Conservation (phyloP, 192 early-diverging fungal species). For the Coemansia sp. region DNA sequence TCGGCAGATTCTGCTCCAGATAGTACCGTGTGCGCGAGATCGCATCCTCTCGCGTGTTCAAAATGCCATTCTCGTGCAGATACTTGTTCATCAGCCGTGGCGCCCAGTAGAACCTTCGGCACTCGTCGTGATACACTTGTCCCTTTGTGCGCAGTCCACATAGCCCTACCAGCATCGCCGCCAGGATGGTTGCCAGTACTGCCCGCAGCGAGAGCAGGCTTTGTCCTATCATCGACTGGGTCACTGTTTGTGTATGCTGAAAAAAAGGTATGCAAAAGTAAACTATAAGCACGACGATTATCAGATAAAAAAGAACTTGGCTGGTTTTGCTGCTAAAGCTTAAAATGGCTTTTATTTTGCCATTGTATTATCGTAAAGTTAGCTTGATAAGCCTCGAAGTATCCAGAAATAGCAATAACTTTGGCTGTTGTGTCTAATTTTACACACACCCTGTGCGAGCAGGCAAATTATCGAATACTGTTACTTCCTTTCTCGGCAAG, state of each 20-base stretch:
- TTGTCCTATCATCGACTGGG: background rate
- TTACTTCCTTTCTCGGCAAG: background rate
- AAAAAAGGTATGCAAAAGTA: background rate
- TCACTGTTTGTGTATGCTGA: too few relatives aligned
- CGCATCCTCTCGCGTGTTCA: constrained; percentile 42
- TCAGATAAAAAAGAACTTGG: too few relatives aligned
- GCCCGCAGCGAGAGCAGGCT: constrained; percentile 4
- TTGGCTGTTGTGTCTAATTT: background rate
- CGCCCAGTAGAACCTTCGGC: constrained; percentile 51
- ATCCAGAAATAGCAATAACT: background rate
- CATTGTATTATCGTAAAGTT: too few relatives aligned
- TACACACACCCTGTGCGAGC: background rate
- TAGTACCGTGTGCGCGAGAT: constrained; percentile 38
- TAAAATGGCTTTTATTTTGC: too few relatives aligned
- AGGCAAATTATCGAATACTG: background rate
- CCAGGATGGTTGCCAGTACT: constrained; percentile 10
- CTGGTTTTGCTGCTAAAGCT: too few relatives aligned
- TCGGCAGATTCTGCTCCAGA: constrained; percentile 43
- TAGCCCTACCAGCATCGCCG: constrained; percentile 12
- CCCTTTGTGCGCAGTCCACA: constrained; percentile 17
- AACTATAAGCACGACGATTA: background rate
- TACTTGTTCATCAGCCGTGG: constrained; percentile 56
- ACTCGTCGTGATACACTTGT: constrained; percentile 52
- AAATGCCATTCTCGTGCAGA: constrained; percentile 46
- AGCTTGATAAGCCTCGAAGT: background rate